Conservation (phyloP, 805 yeast genomes). For the Kurtzmaniella cleridarum region DNA sequence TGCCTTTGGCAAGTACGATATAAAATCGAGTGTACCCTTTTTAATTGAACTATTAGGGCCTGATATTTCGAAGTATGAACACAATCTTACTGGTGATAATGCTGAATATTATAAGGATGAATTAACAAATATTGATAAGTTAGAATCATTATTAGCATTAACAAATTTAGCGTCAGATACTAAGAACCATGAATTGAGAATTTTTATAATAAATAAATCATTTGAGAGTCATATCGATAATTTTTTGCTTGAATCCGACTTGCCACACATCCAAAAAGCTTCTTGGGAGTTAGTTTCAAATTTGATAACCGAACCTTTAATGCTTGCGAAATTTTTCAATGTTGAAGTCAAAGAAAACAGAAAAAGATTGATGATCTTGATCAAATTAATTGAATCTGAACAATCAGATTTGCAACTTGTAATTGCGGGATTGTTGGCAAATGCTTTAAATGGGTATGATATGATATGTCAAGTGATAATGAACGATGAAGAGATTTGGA, state of each 20-base stretch:
- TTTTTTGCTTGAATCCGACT: conserved; percentile 32
- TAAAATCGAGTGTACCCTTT: conserved; percentile 42
- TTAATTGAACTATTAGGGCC: conserved; percentile 43
- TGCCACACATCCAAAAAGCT: conserved; percentile 47
- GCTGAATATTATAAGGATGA: conserved; percentile 21
- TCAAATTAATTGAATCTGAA: conserved; percentile 30
- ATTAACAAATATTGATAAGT: conserved; percentile 37
- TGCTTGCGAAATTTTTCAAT: conserved; percentile 57
- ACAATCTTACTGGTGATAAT: conserved; percentile 1
- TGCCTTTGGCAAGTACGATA: conserved; percentile 36
- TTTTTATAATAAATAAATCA: conserved; percentile 38
- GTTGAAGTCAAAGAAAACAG: conserved; percentile 28
- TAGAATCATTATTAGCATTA: conserved; percentile 57
- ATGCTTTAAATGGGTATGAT: conserved; percentile 34
- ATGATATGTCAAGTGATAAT: conserved; percentile 26
- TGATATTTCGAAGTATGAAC: conserved; percentile 16
- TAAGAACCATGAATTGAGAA: conserved; percentile 32
- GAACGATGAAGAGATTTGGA: conserved; percentile 8
- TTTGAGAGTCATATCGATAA: conserved; percentile 43
- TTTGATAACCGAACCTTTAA: conserved; percentile 36
- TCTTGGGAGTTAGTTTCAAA: conserved; percentile 62
- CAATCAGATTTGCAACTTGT: conserved; percentile 23
- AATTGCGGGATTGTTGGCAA: conserved; percentile 34
- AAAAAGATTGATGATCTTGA: conserved; percentile 23
- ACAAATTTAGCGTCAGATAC: conserved; percentile 58